These are phyloP conservation scores for Platanus orientalis DNA, from an alignment of 164 flowering plant genomes.

Conservation along the genomic window DNA sequence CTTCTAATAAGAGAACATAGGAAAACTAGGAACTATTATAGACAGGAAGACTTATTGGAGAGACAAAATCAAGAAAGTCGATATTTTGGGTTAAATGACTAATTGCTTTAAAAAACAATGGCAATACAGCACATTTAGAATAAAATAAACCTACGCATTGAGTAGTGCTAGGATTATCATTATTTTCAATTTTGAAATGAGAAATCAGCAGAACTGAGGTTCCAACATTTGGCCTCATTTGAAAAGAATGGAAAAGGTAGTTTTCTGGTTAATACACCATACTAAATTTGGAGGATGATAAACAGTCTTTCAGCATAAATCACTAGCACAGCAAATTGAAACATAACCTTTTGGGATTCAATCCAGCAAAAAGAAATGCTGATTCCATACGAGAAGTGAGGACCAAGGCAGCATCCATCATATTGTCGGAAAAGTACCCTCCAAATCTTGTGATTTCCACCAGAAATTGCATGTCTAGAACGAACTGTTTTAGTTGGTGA, in stretches of 20 bases:
- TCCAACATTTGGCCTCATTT: not conserved
- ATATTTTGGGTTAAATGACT: too few relatives aligned
- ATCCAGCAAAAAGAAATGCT: slow-evolving; percentile 32
- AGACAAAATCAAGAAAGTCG: too few relatives aligned
- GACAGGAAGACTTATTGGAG: too few relatives aligned
- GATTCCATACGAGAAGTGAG: slow-evolving; percentile 33
- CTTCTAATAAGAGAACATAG: too few relatives aligned
- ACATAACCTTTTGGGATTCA: slow-evolving; percentile 38
- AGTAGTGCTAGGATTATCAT: too few relatives aligned
- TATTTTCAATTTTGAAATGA: not conserved
- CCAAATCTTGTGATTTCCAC: slow-evolving; percentile 43
- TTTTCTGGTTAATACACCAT: not conserved
- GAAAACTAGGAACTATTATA: too few relatives aligned
- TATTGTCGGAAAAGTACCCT: slow-evolving; percentile 40
- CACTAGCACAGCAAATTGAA: not conserved
- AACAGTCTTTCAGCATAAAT: not conserved
- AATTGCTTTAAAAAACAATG: too few relatives aligned
- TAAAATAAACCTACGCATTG: too few relatives aligned
- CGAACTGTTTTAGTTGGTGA: slow-evolving; percentile 31
- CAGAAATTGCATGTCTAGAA: slow-evolving; percentile 51
- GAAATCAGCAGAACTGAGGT: not conserved
- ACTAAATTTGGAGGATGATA: not conserved
- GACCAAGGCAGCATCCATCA: slow-evolving; percentile 20
- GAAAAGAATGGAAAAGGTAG: not conserved
- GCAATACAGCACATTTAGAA: too few relatives aligned